Conservation (phyloP, 768 basidiomycete genomes). For the Calocybe gangraenosa region DNA sequence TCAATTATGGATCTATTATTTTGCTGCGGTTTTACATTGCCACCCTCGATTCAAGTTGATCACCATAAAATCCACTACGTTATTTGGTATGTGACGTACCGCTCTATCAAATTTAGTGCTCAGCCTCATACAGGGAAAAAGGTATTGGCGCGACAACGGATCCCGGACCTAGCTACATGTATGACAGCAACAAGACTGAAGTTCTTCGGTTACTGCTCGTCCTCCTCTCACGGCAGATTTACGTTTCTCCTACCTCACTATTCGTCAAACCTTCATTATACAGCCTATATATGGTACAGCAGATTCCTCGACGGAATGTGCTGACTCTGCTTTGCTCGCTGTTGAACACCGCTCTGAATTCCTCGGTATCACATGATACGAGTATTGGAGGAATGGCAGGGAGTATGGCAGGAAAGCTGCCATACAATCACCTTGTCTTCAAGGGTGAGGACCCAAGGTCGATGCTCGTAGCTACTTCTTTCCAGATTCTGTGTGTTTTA, state of each 20-base stretch:
- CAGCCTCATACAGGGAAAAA: conserved; percentile 65
- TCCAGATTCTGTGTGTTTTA: conserved; percentile 74
- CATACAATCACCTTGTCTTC: conserved; percentile 87
- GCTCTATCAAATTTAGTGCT: no score
- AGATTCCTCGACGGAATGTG: conserved; percentile 75
- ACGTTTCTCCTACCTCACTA: conserved; percentile 65
- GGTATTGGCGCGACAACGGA: conserved; percentile 88
- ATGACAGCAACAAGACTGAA: conserved; percentile 83
- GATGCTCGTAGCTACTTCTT: conserved; percentile 65
- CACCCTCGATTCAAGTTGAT: conserved; percentile 69
- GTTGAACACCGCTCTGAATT: conserved; percentile 85
- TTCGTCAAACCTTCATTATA: conserved; percentile 74
- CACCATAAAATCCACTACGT: conserved; percentile 83
- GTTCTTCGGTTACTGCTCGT: conserved; percentile 86
- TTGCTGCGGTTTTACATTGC: conserved; percentile 91
- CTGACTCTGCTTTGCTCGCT: conserved; percentile 90
- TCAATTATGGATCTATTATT: conserved; percentile 85
- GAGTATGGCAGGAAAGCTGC: conserved; percentile 73
- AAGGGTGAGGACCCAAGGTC: conserved; percentile 82
- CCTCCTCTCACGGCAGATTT: conserved; percentile 88
- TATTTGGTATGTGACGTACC: conserved; percentile 65
- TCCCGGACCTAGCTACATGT: conserved; percentile 54
- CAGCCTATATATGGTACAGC: conserved; percentile 73
- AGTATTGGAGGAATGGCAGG: conserved; percentile 69
- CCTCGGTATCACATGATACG: conserved; percentile 43